Percentiles rank a stretch among this genome's conserved stretches.
Conservation (phyloP, 2,329 filamentous ascomycete species). For the Penicillium sp. region DNA sequence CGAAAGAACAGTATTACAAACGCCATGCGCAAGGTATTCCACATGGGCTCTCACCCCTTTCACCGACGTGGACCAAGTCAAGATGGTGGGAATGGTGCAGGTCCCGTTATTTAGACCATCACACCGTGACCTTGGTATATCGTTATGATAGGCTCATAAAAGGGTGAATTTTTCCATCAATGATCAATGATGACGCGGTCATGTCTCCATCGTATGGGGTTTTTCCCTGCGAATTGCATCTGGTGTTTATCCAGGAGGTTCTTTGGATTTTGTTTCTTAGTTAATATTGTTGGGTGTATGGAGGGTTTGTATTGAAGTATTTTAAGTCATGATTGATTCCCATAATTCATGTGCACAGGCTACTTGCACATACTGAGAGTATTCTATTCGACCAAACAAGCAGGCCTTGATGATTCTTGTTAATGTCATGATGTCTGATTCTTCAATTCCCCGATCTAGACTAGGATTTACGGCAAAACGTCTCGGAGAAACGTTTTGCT, state of each 20-base stretch:
- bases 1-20: conserved; percentile 38
- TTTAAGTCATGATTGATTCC: background rate
- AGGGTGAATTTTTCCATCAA: background rate
- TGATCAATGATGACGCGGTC: background rate
- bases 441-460: background rate
- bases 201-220: background rate
- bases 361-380: conserved; percentile 4
- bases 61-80: conserved; percentile 32
- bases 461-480: background rate
- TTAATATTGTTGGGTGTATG: conserved; percentile 4
- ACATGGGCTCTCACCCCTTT: conserved; percentile 39
- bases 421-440: background rate
- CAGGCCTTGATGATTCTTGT: conserved; percentile 9
- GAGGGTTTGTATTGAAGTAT: background rate
- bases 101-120: background rate
- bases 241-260: conserved; percentile 5
- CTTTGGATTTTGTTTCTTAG: conserved; percentile 4
- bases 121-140: background rate
- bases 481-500: background rate
- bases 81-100: conserved; percentile 2
- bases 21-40: conserved; percentile 43
- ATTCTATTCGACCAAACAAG: conserved; percentile 4
- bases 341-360: conserved; percentile 1
- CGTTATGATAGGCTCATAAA: background rate
- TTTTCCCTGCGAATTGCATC: conserved; percentile 4